Base-by-base conservation (phyloP, 2,329 filamentous ascomycete species). In the Trichoderma asperellum region DNA sequence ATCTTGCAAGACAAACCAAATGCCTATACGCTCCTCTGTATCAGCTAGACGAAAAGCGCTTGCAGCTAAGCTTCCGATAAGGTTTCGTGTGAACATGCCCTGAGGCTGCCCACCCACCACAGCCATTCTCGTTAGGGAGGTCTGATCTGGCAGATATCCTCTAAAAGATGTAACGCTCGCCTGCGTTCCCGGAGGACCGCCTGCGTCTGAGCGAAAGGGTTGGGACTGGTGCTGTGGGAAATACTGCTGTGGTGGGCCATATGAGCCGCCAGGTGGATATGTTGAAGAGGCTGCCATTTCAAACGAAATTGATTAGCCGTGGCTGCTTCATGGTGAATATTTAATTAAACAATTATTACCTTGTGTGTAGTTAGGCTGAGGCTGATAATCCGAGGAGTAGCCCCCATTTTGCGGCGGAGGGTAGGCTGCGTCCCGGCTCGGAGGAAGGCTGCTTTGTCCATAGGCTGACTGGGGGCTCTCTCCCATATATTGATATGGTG, bases 1-100 rank as follows among this genome's bases (percentile, higher is more conserved):
- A 81, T 99, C 96, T 79, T 97, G 95, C 65, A 98, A 84, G 57
- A 99, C 92, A 76, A 99, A 99, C 95, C 95, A 99, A 72, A 97
- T 94, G 2, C 95, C 95, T 62, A 92, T 89, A 78, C 93, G 92
- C 73, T 93, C 91, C 18, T 92, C 84, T 0, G 89, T 88, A 73
- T 98, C 94, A 2, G 88, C 90, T 65, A 98, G 85, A 37, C 91
- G 89, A 77, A 94, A 95, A 1, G 95, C 95, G 76, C 94, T 97
- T 37, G 94, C 94, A 6, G 93, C 91, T 63, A 97, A 84, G 78
- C 92, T 97, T 2, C 96, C 96, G 72, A 99, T 98, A 11, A 99
- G 86, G 76, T 98, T 99, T 64, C 95, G 86, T 0, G 94, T 97
- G 77, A 95, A 97, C 93, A 97, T 96, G 68, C 92, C 93, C 47